Evolutionary conservation across 345 rosid genomes (phyloP).

Genomic region (Eucalyptus tenuipes): DNA sequence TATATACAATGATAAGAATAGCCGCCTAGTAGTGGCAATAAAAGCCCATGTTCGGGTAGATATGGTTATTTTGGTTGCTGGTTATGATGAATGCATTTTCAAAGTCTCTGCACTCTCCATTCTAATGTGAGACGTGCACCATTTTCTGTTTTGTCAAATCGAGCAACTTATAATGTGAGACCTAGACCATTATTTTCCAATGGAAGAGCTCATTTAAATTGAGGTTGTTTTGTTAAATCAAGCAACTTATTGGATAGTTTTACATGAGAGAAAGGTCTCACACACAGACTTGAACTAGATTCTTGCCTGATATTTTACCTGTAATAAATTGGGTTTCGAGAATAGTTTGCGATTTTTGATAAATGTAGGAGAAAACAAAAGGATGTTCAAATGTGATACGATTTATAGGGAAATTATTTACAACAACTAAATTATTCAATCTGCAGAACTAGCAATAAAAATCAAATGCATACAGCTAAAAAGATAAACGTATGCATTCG

Average conservation of each 20-base stretch:
- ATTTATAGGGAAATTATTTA: not conserved
- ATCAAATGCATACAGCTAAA: not conserved
- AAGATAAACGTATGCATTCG: rapidly evolving
- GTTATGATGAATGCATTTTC: not conserved
- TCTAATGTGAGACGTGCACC: not conserved
- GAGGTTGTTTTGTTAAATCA: not conserved
- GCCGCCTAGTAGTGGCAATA: too few relatives aligned
- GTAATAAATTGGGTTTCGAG: not conserved
- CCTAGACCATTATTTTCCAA: not conserved
- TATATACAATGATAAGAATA: too few relatives aligned
- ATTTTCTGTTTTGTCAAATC: not conserved
- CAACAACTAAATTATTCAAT: not conserved
- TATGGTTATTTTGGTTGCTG: too few relatives aligned
- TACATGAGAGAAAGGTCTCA: not conserved
- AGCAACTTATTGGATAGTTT: not conserved
- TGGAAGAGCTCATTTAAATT: not conserved
- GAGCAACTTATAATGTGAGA: not conserved
- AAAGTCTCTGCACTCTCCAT: not conserved
- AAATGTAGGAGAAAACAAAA: not conserved
- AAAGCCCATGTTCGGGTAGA: too few relatives aligned
- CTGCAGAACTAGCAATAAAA: not conserved
- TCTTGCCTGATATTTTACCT: not conserved
- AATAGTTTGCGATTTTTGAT: not conserved
- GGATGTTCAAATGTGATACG: not conserved
- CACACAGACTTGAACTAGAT: not conserved